Conservation (phyloP, 305 asterid genomes). For the Ajuga reptans region DNA sequence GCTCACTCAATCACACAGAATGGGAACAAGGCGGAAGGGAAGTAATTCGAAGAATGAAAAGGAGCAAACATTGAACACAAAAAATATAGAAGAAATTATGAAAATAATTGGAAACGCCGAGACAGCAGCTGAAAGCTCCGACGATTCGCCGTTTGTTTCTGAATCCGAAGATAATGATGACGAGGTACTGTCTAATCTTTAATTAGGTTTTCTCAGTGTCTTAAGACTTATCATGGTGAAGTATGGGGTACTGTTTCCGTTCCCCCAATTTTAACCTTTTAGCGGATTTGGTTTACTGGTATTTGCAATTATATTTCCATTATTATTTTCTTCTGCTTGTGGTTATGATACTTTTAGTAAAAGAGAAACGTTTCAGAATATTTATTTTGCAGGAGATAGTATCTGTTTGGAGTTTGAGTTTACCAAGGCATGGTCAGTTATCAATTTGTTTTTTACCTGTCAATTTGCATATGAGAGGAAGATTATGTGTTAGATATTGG, state of each 20-base stretch:
- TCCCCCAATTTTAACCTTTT: not conserved
- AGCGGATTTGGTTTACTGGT: no score
- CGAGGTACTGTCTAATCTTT: conserved; percentile 21
- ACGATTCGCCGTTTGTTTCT: conserved; percentile 38
- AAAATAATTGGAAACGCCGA: conserved; percentile 26
- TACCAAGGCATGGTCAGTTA: not conserved
- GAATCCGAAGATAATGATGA: conserved; percentile 32
- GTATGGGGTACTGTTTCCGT: not conserved
- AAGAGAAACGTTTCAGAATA: not conserved
- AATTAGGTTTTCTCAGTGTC: not conserved
- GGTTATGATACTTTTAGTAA: not conserved
- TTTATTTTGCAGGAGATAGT: not conserved
- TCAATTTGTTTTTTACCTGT: not conserved
- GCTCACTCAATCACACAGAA: conserved; percentile 1
- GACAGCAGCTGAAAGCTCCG: conserved; percentile 28
- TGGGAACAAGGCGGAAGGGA: conserved; percentile 18
- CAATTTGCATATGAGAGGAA: not conserved
- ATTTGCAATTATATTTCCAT: not conserved
- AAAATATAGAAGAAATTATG: conserved; percentile 21
- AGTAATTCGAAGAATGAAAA: conserved; percentile 15
- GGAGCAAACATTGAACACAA: conserved; percentile 21
- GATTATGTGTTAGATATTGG: not conserved
- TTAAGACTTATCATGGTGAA: not conserved
- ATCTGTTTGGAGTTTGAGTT: not conserved
- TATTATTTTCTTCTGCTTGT: not conserved